Percentiles rank a stretch among this genome's conserved stretches.
Conservation (phyloP, 108 stramenopile genomes). For the Cyclotella sp. region DNA sequence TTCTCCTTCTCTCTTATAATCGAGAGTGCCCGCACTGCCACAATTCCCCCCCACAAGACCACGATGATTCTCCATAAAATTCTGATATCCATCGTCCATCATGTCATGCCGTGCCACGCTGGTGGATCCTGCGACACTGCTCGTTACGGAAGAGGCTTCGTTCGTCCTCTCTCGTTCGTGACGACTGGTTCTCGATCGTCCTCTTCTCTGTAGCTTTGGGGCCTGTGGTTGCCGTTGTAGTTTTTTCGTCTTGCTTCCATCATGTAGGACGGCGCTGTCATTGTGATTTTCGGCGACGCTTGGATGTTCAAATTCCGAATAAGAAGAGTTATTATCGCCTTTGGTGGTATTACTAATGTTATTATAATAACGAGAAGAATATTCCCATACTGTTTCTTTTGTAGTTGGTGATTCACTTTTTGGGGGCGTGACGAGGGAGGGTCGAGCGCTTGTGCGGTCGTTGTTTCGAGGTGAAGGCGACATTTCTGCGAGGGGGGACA, state of each 20-base stretch:
- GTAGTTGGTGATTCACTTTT: background rate
- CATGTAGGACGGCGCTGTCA: background rate
- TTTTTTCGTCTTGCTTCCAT: background rate
- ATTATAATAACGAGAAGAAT: conserved; percentile 51
- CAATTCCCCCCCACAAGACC: background rate
- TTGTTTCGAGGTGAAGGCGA: background rate
- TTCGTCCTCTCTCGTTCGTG: background rate
- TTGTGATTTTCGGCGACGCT: conserved; percentile 70
- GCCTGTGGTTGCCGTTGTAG: background rate
- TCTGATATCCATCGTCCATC: background rate
- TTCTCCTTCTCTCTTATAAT: background rate
- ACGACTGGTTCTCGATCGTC: conserved; percentile 5
- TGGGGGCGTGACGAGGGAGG: too few relatives aligned
- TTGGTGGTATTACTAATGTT: conserved; percentile 74
- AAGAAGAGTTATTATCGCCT: conserved; percentile 61
- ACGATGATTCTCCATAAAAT: background rate
- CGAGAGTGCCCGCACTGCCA: background rate
- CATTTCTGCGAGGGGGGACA: background rate
- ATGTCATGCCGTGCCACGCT: too few relatives aligned
- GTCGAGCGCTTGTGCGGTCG: background rate
- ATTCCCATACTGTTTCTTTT: conserved; percentile 29
- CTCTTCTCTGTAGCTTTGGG: background rate
- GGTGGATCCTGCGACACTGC: background rate
- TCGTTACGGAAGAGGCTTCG: background rate
- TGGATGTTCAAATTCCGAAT: conserved; percentile 87